A percentile compares a stretch with the other conserved stretches of the same genome.
Conservation (phyloP, 805 yeast genomes). For the Starmerella apis region DNA sequence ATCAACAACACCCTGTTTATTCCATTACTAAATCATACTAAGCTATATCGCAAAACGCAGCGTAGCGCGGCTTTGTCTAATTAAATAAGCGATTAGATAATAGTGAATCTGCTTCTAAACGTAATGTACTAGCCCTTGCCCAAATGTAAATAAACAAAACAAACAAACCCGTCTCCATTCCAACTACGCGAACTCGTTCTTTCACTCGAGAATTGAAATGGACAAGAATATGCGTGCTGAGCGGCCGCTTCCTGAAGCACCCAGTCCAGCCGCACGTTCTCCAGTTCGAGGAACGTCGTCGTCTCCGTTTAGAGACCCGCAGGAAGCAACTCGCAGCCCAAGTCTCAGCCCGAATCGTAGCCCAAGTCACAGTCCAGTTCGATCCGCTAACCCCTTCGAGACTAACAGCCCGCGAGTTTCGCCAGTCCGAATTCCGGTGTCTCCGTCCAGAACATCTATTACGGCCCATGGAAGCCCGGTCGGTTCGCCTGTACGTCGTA, state of each 20-base stretch:
- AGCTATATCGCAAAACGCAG: too few relatives aligned
- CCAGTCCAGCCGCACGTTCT: conserved; percentile 19
- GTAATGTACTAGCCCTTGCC: too few relatives aligned
- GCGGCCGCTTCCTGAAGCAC: conserved; percentile 21
- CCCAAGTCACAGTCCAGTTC: conserved; percentile 13
- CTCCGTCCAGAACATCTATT: conserved; percentile 6
- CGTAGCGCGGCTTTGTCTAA: too few relatives aligned
- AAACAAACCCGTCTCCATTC: neutral
- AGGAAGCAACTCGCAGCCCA: neutral
- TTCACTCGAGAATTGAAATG: neutral
- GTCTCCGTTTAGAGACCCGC: conserved; percentile 9
- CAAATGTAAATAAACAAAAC: conserved; percentile 2
- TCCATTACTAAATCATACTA: too few relatives aligned
- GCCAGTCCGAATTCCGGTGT: conserved; percentile 21
- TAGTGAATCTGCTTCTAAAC: too few relatives aligned
- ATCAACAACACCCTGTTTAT: too few relatives aligned
- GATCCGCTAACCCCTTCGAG: conserved; percentile 23
- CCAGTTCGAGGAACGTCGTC: conserved; percentile 11
- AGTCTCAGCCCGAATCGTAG: conserved; percentile 12
- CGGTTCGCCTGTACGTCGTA: conserved; percentile 23
- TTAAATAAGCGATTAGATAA: too few relatives aligned
- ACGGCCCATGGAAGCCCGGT: conserved; percentile 22
- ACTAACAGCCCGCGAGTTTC: conserved; percentile 17
- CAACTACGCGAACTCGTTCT: neutral
- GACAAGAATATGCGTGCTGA: neutral